Evolutionary conservation across 352 stramenopile species (phyloP).

Genomic region (Globisporangium lucens): DNA sequence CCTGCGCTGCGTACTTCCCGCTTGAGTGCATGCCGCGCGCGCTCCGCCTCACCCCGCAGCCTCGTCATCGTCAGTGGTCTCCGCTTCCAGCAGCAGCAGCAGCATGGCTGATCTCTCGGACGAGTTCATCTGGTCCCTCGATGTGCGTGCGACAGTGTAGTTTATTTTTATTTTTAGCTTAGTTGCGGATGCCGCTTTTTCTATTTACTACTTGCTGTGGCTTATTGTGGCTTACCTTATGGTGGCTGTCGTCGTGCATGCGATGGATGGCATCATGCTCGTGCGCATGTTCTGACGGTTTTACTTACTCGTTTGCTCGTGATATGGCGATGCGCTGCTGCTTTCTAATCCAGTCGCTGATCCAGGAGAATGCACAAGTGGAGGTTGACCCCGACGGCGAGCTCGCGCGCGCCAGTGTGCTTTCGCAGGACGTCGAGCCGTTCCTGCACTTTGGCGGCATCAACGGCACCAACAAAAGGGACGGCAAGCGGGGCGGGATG

Average conservation of each 20-base stretch:
- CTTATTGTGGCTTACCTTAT: too few relatives aligned
- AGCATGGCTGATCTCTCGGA: conserved; percentile 55
- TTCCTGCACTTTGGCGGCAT: conserved; percentile 11
- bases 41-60: neutral
- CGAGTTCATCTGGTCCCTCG: conserved; percentile 65
- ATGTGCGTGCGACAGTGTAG: conserved; percentile 35
- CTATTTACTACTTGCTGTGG: neutral
- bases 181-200: neutral
- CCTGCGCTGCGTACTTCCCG: too few relatives aligned
- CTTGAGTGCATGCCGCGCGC: conserved; percentile 11
- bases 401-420: conserved; percentile 39
- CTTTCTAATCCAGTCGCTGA: conserved; percentile 28
- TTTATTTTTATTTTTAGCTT: neutral
- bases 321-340: neutral
- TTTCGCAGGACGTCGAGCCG: conserved; percentile 35
- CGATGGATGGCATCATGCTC: neutral
- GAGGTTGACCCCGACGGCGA: conserved; percentile 31
- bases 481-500: conserved; percentile 10
- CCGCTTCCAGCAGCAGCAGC: conserved; percentile 27
- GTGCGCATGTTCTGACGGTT: conserved; percentile 18
- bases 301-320: conserved; percentile 10
- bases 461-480: neutral
- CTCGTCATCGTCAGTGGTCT: neutral
- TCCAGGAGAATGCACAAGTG: conserved; percentile 34
- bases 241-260: too few relatives aligned